Evolutionary conservation across 306 rosid species (phyloP), one percentile per base, ranked within the genome.

Genomic region (Cajanus cajan): DNA sequence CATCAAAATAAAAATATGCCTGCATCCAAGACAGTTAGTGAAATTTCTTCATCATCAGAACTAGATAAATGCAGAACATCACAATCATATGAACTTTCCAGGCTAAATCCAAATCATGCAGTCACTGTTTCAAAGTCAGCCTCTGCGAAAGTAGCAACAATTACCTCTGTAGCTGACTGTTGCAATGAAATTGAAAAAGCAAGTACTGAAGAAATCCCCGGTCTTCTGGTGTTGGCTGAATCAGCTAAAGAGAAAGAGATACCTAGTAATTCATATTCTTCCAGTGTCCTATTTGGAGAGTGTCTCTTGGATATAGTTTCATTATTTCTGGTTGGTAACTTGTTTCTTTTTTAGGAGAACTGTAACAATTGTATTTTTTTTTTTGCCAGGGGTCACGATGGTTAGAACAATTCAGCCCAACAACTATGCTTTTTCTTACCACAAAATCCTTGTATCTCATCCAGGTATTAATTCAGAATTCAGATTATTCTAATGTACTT

Each of bases 141-240:
- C 51, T 72, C 40, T 45, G 57, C 63, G 11, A 87, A 85, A 85
- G 88, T 43, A 71, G 44, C 65, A 39, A 48, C 51, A 40, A n/a
- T 37, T 62, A 81, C 87, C 22, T 65, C 79, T 39, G 36, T 24
- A 45, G 52, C 58, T 19, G 85, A 81, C 48, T 82, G 63, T 71
- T 68, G 82, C 48, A 50, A 78, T 31, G 84, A 76, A 74, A 73
- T 40, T 69, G 96, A 78, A 82, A 82, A 50, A 80, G 84, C 75
- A 66, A 78, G 79, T 52, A 50, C 65, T 18, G 80, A 82, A 36
- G 69, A 81, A 47, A 54, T 59, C 47, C 25, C 74, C 36, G 51
- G 43, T 80, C 55, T 51, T 76, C 48, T 71, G 55, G 50, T 36
- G 37, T 70, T 16, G 59, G 74, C 40, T 22, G 65, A 85, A 50